Evolutionary conservation across 2,329 filamentous ascomycete genomes (phyloP), one percentile per base, ranked within the genome.

Genomic region (Apiospora phragmitis): DNA sequence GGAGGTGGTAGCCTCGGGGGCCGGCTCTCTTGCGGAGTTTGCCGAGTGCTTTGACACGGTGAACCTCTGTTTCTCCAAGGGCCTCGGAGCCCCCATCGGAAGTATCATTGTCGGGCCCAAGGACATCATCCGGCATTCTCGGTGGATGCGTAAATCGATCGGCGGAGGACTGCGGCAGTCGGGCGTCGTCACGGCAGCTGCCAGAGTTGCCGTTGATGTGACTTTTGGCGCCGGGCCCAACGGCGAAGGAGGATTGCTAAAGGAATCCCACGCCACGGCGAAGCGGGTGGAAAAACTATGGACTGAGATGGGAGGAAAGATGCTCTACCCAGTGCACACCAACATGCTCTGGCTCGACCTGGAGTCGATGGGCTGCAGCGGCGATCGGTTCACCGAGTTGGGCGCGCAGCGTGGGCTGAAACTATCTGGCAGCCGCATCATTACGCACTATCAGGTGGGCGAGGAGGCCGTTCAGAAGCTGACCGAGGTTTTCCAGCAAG

Each of bases 141-240:
- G 92, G n/a, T 93, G 92, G 90, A 87, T 94, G 35, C 86, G 94
- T 70, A 97, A 97, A 83, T 88, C 89, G 35, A 90, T 97, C 74
- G 94, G 94, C 26, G 94, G 94, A 51, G 94, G 93, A 0, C 84
- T 94, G 70, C 85, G 94, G 35, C 93, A 96, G 81, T 85, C 92
- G 0, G 94, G 94, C 69, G 88, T 96, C 1, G 85, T 96, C 18
- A 90, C 93, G 6, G 91, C 93, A 0, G 90, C 94, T 0, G 94
- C 93, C 0, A 85, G 92, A 29, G 91, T 94, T 4, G 93, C 92
- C 0, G 88, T 97, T 11, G 91, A 95, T 73, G 92, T 94, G 79
- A 94, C 92, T 0, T 97, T 96, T 73, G 89, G 90, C 16, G 81
- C 78, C 18, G 89, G 86, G 5, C 83, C 86, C 3, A 71, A 71